A percentile compares a stretch with the other conserved stretches of the same genome.
Conservation (phyloP, 2,329 filamentous ascomycete genomes). For the Parafenestella ontariensis region DNA sequence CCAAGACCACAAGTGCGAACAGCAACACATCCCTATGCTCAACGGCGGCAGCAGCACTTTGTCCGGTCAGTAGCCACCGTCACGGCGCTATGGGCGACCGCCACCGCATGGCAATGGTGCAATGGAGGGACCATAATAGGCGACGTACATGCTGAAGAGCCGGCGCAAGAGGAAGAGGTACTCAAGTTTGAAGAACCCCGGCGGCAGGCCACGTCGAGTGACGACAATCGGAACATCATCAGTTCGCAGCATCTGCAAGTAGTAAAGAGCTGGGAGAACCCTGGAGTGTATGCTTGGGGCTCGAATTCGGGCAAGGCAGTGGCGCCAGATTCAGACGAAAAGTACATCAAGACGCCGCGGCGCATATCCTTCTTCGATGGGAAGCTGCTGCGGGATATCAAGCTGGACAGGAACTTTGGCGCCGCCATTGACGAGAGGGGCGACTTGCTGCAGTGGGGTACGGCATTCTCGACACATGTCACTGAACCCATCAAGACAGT, state of each 20-base stretch:
- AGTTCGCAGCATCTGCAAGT: slow-evolving; percentile 89
- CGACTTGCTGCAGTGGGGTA: slow-evolving; percentile 91
- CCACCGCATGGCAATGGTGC: slow-evolving; percentile 54
- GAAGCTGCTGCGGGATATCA: slow-evolving; percentile 83
- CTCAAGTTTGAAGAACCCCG: slow-evolving; percentile 73
- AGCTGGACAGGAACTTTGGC: slow-evolving; percentile 81
- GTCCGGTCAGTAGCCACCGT: slow-evolving; percentile 53
- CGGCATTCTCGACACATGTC: slow-evolving; percentile 71
- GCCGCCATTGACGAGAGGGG: slow-evolving; percentile 88
- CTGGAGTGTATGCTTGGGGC: slow-evolving; percentile 94
- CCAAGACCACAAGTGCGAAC: slow-evolving; percentile 30
- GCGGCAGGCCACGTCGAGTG: slow-evolving; percentile 63
- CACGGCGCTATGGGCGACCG: slow-evolving; percentile 52
- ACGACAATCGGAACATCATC: slow-evolving; percentile 77
- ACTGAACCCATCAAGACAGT: slow-evolving; percentile 74
- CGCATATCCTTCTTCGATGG: slow-evolving; percentile 84
- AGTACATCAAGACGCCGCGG: slow-evolving; percentile 78
- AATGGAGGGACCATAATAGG: slow-evolving; percentile 49
- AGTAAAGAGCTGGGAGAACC: slow-evolving; percentile 78
- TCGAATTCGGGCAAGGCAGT: slow-evolving; percentile 86
- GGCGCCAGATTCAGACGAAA: slow-evolving; percentile 80
- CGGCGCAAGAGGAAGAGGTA: slow-evolving; percentile 58
- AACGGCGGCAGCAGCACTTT: slow-evolving; percentile 56
- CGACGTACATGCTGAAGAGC: slow-evolving; percentile 58
- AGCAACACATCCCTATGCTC: slow-evolving; percentile 49